phyloP scores from a whole-genome alignment of 2,329 filamentous ascomycete species.

The Fusarium gaditjirri region DNA sequence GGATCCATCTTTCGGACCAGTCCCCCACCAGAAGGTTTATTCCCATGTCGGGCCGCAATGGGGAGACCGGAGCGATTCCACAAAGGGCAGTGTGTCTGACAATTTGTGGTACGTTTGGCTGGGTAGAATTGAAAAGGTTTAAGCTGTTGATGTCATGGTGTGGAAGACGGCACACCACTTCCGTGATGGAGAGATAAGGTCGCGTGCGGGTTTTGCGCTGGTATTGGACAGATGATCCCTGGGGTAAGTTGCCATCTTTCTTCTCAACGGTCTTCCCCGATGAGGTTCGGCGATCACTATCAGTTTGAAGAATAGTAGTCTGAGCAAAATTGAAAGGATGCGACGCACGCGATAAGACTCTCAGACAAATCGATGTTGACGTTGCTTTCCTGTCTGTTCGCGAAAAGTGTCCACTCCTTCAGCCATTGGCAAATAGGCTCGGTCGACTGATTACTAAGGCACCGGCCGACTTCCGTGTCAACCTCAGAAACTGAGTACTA shows the following conservation, averaged over 20 bases:
- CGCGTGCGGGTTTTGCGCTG: constrained; percentile 10
- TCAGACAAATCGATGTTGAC: not conserved
- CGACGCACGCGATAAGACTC: not conserved
- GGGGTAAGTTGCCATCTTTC: not conserved
- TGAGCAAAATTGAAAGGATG: not conserved
- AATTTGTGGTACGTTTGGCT: constrained; percentile 31
- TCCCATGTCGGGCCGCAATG: constrained; percentile 38
- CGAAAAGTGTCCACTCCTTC: not conserved
- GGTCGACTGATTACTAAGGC: not conserved
- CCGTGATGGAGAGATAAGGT: constrained; percentile 26
- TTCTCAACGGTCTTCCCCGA: not conserved
- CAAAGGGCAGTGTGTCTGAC: constrained; percentile 19
- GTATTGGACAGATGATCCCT: constrained; percentile 10
- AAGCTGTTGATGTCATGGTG: constrained; percentile 36
- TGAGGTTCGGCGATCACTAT: not conserved
- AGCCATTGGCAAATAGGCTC: not conserved
- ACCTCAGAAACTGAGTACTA: not conserved
- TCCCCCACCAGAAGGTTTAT: constrained; percentile 15
- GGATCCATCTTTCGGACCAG: constrained; percentile 15
- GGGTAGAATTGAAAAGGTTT: constrained; percentile 3
- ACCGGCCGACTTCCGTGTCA: not conserved
- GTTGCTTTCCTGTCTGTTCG: not conserved
- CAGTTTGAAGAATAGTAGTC: not conserved
- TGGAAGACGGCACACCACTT: constrained; percentile 28
- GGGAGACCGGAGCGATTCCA: constrained; percentile 25